Conservation (phyloP, 495 filamentous ascomycete species). For the Aspergillus bridgeri region DNA sequence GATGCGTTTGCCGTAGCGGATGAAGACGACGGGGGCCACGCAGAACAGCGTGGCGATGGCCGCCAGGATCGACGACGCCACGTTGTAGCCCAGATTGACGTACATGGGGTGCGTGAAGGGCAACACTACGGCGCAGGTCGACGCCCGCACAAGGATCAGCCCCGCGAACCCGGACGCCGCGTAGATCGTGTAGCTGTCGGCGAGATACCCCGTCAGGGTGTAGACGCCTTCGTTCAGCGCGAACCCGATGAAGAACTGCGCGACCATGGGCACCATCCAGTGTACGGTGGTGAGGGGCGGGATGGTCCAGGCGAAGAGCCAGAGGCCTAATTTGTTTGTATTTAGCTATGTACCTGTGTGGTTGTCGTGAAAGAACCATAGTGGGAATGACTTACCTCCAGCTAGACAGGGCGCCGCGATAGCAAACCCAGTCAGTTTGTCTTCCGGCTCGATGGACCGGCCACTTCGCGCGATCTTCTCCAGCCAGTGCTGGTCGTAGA, state of each 20-base stretch:
- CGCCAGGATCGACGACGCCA: conserved; percentile 36
- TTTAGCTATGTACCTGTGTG: too few species aligned
- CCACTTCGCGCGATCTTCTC: conserved; percentile 12
- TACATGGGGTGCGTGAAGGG: conserved; percentile 42
- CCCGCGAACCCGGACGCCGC: conserved; percentile 42
- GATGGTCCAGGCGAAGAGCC: conserved; percentile 46
- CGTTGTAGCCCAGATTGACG: conserved; percentile 32
- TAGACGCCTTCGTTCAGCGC: conserved; percentile 43
- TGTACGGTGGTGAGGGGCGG: conserved; percentile 28
- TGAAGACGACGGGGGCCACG: conserved; percentile 32
- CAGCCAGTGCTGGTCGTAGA: conserved; percentile 27
- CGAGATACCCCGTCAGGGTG: conserved; percentile 43
- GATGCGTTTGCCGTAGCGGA: conserved; percentile 32
- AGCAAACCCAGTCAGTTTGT: conserved; percentile 42
- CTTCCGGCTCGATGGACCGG: conserved; percentile 27
- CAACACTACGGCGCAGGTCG: conserved; percentile 37
- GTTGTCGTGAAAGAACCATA: too few species aligned
- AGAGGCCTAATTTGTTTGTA: conserved; percentile 19
- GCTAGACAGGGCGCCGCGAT: conserved; percentile 39
- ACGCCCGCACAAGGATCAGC: conserved; percentile 33
- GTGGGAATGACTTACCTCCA: conserved; percentile 2
- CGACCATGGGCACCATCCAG: conserved; percentile 37
- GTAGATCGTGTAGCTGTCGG: conserved; percentile 44
- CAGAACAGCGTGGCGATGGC: conserved; percentile 41
- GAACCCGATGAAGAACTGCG: conserved; percentile 39